Evolutionary conservation across 2,329 filamentous ascomycete genomes (phyloP).

Genomic region (Nigrograna mackinnonii): DNA sequence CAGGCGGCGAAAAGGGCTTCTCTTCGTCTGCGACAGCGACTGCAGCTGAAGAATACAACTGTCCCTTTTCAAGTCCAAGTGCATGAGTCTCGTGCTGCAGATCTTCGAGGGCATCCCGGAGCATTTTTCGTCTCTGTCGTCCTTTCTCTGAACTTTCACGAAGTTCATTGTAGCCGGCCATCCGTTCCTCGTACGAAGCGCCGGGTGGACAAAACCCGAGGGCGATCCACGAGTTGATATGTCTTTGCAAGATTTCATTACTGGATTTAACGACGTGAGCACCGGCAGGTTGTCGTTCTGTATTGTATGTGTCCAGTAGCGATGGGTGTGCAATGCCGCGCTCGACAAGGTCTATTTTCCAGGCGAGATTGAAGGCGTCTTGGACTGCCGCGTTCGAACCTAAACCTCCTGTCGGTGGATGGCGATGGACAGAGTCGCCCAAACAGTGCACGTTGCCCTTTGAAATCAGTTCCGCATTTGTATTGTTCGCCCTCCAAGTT

Average conservation of each 20-base stretch:
- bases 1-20: slow-evolving; percentile 10
- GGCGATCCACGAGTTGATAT: slow-evolving; percentile 9
- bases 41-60: slow-evolving; percentile 54
- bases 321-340: slow-evolving; percentile 22
- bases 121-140: slow-evolving; percentile 7
- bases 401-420: slow-evolving; percentile 26
- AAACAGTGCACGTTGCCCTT: slow-evolving; percentile 17
- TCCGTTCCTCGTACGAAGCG: slow-evolving; percentile 6
- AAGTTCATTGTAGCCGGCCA: slow-evolving; percentile 2
- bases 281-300: slow-evolving; percentile 37
- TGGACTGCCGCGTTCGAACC: slow-evolving; percentile 36
- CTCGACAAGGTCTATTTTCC: slow-evolving; percentile 40
- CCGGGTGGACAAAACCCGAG: slow-evolving; percentile 10
- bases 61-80: slow-evolving; percentile 64
- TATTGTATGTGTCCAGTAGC: slow-evolving; percentile 31
- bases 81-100: slow-evolving; percentile 57
- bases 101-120: slow-evolving; percentile 47
- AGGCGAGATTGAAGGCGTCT: slow-evolving; percentile 43
- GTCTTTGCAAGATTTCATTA: slow-evolving; percentile 13
- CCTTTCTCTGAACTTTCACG: slow-evolving; percentile 5
- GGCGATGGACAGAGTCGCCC: slow-evolving; percentile 23
- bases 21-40: slow-evolving; percentile 52
- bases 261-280: slow-evolving; percentile 13
- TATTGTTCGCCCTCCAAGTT: slow-evolving; percentile 19
- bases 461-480: slow-evolving; percentile 12